Base-by-base conservation (phyloP, 345 rosid genomes). In the Ricinus communis region DNA sequence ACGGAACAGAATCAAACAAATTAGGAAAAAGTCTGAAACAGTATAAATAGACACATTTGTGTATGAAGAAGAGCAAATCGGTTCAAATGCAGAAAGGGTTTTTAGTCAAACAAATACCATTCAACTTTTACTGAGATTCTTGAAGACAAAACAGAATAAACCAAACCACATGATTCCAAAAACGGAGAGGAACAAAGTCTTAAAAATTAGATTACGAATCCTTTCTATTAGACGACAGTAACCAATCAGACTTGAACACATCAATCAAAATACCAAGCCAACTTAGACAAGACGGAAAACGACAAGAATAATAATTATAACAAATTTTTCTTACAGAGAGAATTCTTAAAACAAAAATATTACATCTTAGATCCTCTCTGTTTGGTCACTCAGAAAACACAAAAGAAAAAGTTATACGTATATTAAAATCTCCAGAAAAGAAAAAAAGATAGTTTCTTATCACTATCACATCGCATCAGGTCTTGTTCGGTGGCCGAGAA, bases 81-180 rank as follows among this genome's bases (percentile, higher is more conserved):
- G n/a, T n/a, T n/a, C 68, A 58, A 75, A 62, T 54, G 47, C 65
- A 85, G n/a, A 67, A 77, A 40, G 13, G 66, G 76, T 33, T 76
- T 62, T 47, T 74, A 66, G 79, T 64, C 82, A 84, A 82, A 78
- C 68, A 59, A 74, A 75, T 51, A 77, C 78, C 79, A 71, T 81
- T 76, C 75, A 62, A 66, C 84, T 82, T 84, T 75, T 50, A 69
- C 82, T 69, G 28, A 77, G 88, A 86, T 82, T 87, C 90, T 81
- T 73, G 59, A 33, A 72, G 89, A 86, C 94, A 85, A 90, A 59
- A 54, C 75, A 77, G 85, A 87, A 85, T 73, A 83, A 85, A 72
- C 93, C 88, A 89, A 85, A 83, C 80, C 82, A 69, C 74, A 87
- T 74, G 74, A 65, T 64, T 85, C 97, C 96, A 91, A 88, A 87